Conservation (phyloP, 1,284 basidiomycete genomes). For the Gymnopus androsaceus region DNA sequence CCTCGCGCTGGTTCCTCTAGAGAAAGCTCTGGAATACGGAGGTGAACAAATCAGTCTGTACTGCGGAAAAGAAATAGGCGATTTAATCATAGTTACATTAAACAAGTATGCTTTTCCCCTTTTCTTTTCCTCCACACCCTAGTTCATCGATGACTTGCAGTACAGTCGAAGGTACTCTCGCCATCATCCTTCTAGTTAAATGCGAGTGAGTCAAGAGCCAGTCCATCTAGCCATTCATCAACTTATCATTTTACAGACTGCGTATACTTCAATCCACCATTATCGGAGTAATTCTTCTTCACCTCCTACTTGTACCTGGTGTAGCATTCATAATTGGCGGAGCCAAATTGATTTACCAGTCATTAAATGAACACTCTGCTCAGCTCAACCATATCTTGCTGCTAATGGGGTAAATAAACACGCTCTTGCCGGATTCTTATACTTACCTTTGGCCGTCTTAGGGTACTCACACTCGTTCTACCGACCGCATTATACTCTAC, state of each 20-base stretch:
- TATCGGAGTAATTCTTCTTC: conserved; percentile 61
- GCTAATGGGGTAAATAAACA: conserved; percentile 40
- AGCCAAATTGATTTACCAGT: conserved; percentile 48
- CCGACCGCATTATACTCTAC: conserved; percentile 50
- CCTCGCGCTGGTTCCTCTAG: conserved; percentile 57
- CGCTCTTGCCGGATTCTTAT: not conserved
- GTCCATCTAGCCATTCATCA: not conserved
- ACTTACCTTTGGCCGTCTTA: no score
- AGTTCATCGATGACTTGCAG: conserved; percentile 27
- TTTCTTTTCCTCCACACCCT: not conserved
- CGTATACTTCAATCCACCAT: conserved; percentile 62
- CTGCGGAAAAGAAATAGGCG: conserved; percentile 57
- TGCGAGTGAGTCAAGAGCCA: conserved; percentile 36
- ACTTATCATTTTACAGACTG: conserved; percentile 35
- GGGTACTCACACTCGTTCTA: conserved; percentile 45
- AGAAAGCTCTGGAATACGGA: conserved; percentile 59
- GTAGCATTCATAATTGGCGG: conserved; percentile 64
- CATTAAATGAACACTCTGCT: conserved; percentile 42
- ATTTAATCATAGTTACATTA: conserved; percentile 57
- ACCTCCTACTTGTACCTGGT: conserved; percentile 63
- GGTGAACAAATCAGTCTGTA: conserved; percentile 65
- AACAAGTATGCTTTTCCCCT: conserved; percentile 53
- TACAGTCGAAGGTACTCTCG: conserved; percentile 64
- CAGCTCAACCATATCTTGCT: conserved; percentile 50
- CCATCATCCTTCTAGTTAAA: conserved; percentile 61